Conservation (phyloP, 345 rosid species). For the Hypericum androsaemum region DNA sequence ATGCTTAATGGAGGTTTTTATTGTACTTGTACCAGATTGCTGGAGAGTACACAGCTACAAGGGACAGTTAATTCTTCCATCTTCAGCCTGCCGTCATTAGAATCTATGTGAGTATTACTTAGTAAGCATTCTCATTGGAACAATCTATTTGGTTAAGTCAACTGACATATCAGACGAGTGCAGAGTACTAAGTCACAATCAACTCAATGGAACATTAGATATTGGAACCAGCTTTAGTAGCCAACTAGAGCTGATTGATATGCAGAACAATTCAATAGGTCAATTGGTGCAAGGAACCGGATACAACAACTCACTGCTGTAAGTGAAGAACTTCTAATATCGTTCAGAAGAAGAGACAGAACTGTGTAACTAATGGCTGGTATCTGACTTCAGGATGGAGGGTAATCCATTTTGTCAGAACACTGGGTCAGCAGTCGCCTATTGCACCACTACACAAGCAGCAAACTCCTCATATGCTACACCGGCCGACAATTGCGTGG, state of each 20-base stretch:
- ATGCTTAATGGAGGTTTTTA: neutral
- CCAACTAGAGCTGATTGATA: constrained; percentile 44
- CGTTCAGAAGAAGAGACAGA: too few relatives aligned
- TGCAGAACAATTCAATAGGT: constrained; percentile 40
- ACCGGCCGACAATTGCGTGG: constrained; percentile 32
- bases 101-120: constrained; percentile 50
- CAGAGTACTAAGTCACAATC: constrained; percentile 45
- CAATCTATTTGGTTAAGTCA: too few relatives aligned
- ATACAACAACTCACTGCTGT: constrained; percentile 31
- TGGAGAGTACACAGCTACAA: constrained; percentile 40
- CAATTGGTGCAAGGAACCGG: constrained; percentile 11
- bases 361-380: too few relatives aligned
- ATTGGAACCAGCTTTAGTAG: constrained; percentile 34
- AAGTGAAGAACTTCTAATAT: constrained; percentile 11
- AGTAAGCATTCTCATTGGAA: too few relatives aligned
- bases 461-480: constrained; percentile 31
- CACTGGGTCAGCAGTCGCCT: constrained; percentile 16
- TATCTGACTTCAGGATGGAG: constrained; percentile 40
- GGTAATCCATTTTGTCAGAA: constrained; percentile 55
- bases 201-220: constrained; percentile 41
- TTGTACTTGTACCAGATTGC: constrained; percentile 30
- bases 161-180: too few relatives aligned
- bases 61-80: constrained; percentile 45
- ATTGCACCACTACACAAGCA: constrained; percentile 27
- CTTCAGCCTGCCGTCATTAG: constrained; percentile 47